Conservation (phyloP, 177 flowering plant species). For the Vitis hybrid region DNA sequence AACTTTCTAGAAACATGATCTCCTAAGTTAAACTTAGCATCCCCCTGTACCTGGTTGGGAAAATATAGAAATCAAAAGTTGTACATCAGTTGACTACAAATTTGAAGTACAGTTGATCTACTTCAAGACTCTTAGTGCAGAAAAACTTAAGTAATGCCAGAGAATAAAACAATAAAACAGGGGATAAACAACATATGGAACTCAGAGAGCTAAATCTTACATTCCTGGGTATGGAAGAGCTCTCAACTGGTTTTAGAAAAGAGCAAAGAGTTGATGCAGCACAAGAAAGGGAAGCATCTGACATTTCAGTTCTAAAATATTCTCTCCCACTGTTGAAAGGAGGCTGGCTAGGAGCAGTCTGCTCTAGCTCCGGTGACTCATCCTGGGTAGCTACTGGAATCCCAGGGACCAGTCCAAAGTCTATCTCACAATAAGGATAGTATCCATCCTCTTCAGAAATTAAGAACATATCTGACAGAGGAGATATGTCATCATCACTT, state of each 20-base stretch:
- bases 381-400: conserved; percentile 1
- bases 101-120: not conserved
- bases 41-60: conserved; percentile 27
- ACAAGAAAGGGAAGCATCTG: conserved; percentile 31
- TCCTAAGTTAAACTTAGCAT: conserved; percentile 14
- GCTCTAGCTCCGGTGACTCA: conserved; percentile 14
- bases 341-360: conserved; percentile 10
- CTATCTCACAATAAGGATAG: conserved; percentile 61
- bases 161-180: not conserved
- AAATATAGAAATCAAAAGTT: not conserved
- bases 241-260: conserved; percentile 18
- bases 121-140: too few species aligned
- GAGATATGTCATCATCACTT: conserved; percentile 34
- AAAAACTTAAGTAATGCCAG: too few species aligned
- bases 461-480: conserved; percentile 28
- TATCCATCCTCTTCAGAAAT: conserved; percentile 48
- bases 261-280: conserved; percentile 36
- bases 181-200: not conserved
- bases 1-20: conserved; percentile 15
- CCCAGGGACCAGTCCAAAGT: conserved; percentile 28
- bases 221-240: conserved; percentile 20
- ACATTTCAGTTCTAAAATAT: conserved; percentile 19
- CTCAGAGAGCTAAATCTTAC: conserved; percentile 32
- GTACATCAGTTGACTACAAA: not conserved
- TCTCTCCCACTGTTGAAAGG: not conserved